phyloP scores from a whole-genome alignment of 192 early-diverging fungal genomes.

The Podochytrium sp. region DNA sequence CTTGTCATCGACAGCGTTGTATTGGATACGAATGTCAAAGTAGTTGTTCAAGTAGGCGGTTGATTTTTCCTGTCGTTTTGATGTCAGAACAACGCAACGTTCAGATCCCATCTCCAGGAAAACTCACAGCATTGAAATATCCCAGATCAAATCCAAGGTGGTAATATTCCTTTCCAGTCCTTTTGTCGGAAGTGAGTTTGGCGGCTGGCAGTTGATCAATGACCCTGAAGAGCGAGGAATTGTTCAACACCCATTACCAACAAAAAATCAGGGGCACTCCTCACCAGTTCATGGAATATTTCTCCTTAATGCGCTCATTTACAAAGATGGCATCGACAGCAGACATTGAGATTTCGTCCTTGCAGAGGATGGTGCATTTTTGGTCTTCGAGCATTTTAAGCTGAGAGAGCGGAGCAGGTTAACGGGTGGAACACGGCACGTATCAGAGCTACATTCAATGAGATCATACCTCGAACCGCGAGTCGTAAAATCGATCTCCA shows the following conservation, averaged over 20 bases:
- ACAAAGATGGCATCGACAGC: slow-evolving; percentile 82
- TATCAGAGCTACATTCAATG: background rate
- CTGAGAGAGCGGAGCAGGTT: slow-evolving; percentile 35
- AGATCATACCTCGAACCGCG: slow-evolving; percentile 64
- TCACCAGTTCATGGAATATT: slow-evolving; percentile 49
- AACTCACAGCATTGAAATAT: background rate
- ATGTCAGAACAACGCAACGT: background rate
- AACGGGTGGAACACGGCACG: background rate
- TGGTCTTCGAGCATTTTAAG: slow-evolving; percentile 65
- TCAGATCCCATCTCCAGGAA: no score
- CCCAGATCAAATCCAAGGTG: slow-evolving; percentile 85
- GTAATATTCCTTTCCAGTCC: slow-evolving; percentile 63
- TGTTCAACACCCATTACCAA: slow-evolving; percentile 17
- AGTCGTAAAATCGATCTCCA: slow-evolving; percentile 90
- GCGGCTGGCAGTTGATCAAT: slow-evolving; percentile 90
- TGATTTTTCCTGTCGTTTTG: slow-evolving; percentile 10
- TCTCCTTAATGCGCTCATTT: slow-evolving; percentile 65
- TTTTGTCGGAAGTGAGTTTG: slow-evolving; percentile 31
- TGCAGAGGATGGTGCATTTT: slow-evolving; percentile 72
- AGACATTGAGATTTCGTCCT: slow-evolving; percentile 51
- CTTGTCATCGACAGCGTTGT: slow-evolving; percentile 58
- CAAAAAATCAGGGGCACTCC: background rate
- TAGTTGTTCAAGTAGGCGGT: slow-evolving; percentile 79
- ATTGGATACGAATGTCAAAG: slow-evolving; percentile 81
- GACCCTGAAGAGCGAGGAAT: slow-evolving; percentile 42